These are phyloP conservation scores for Termitomyces titanicus DNA, from an alignment of 768 basidiomycete species.

Conservation along the genomic window DNA sequence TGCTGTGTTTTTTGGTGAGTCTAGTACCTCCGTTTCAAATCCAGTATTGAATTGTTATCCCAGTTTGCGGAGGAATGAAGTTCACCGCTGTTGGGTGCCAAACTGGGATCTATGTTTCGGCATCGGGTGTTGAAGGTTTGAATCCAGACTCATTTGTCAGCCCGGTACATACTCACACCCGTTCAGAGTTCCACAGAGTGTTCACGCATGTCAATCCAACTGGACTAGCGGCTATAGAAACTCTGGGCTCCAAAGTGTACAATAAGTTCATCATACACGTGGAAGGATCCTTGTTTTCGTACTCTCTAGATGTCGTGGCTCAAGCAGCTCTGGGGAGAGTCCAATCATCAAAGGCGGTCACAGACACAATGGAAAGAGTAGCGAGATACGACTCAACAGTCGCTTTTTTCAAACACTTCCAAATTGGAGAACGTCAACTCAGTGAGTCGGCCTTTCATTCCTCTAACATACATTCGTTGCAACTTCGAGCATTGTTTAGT, in stretches of 20 bases:
- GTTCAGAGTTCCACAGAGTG: slow-evolving; percentile 55
- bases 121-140: slow-evolving; percentile 50
- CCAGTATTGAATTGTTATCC: neutral
- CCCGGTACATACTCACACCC: neutral
- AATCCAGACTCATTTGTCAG: too few species aligned
- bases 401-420: slow-evolving; percentile 57
- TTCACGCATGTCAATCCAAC: slow-evolving; percentile 47
- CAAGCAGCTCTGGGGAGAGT: slow-evolving; percentile 51
- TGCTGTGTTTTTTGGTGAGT: slow-evolving; percentile 63
- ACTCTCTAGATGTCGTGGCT: slow-evolving; percentile 68
- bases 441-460: slow-evolving; percentile 34
- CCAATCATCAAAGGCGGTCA: slow-evolving; percentile 37
- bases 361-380: slow-evolving; percentile 60
- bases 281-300: slow-evolving; percentile 55
- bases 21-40: neutral
- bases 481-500: slow-evolving; percentile 37
- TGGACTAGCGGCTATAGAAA: slow-evolving; percentile 54
- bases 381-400: slow-evolving; percentile 52
- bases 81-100: slow-evolving; percentile 65
- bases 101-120: slow-evolving; percentile 67
- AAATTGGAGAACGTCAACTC: slow-evolving; percentile 49
- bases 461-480: neutral
- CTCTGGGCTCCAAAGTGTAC: slow-evolving; percentile 36
- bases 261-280: slow-evolving; percentile 68
- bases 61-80: slow-evolving; percentile 47